phyloP scores from a whole-genome alignment of 441 rosid species.

The Gossypium davidsonii region DNA sequence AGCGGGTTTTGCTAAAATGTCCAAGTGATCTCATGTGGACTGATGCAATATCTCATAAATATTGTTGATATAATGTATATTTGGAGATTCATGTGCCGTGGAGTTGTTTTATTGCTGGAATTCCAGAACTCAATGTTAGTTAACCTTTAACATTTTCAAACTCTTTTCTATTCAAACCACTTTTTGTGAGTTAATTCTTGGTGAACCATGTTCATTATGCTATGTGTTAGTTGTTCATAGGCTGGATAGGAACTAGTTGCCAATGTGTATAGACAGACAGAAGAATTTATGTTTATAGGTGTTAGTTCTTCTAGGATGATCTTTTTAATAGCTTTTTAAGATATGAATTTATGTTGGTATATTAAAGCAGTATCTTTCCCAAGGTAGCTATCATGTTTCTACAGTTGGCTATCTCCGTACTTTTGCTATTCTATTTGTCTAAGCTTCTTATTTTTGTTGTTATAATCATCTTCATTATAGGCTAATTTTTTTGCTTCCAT shows the following conservation, averaged over 20 bases:
- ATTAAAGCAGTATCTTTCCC: neutral
- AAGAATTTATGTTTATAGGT: neutral
- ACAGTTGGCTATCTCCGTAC: neutral
- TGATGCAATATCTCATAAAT: neutral
- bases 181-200: neutral
- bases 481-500: neutral
- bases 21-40: neutral
- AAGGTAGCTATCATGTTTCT: neutral
- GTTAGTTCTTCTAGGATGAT: neutral
- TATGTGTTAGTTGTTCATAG: neutral
- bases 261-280: neutral
- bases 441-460: conserved; percentile 4
- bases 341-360: neutral
- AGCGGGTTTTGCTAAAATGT: neutral
- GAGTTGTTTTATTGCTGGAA: neutral
- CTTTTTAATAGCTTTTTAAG: neutral
- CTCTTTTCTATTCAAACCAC: neutral
- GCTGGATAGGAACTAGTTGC: neutral
- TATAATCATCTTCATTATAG: neutral
- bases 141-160: neutral
- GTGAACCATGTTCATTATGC: neutral
- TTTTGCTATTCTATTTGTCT: neutral
- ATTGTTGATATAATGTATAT: neutral
- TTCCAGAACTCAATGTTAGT: neutral
- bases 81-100: neutral